Base-by-base conservation (phyloP, 257 asterid species). In the Gynochthodes officinalis region DNA sequence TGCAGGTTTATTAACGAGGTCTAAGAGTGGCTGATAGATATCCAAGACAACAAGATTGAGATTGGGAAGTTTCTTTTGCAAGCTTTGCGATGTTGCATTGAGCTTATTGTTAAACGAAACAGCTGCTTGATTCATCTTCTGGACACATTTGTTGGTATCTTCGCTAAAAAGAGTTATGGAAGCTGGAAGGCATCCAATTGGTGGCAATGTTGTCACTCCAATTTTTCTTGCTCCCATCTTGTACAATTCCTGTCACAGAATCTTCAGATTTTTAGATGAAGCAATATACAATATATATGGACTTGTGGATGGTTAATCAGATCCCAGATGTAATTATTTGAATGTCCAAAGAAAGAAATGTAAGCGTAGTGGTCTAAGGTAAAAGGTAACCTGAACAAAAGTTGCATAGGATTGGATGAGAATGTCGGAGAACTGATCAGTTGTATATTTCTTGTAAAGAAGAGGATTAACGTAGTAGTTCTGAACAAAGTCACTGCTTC, bases 401-500 rank as follows among this genome's bases (percentile, higher is more conserved):
- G 77, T 74, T 48, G 78, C 71, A 78, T 83, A 88, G 19, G 87
- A 83, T 70, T 88, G 77, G 67, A 90, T 63, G 78, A 92, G 94
- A 72, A 89, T 84, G 75, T 90, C 86, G 14, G 96, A 81, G 76
- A 88, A 92, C 27, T 90, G 92, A 70, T 88, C 90, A 7, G 87
- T 70, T 2, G 92, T 83, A 89, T 92, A 92, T 78, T 81, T 79
- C 75, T 87, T 55, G 83, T 87, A 87, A 16, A 92, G 80, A 23
- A 88, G 85, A 70, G 96, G 96, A 76, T 87, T 88, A 71, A 87
- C 71, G 57, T 88, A 90, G 78, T 92, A 92, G 70, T 90, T 90
- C 76, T 92, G 98, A 48, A 87, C 86, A 86, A 92, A 92, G 75
- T 92, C 98, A 79, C 98, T 88, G 84, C 94, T 90, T 33, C 98